phyloP scores from a whole-genome alignment of 208 protist genomes.

The Crithidia bombi region DNA sequence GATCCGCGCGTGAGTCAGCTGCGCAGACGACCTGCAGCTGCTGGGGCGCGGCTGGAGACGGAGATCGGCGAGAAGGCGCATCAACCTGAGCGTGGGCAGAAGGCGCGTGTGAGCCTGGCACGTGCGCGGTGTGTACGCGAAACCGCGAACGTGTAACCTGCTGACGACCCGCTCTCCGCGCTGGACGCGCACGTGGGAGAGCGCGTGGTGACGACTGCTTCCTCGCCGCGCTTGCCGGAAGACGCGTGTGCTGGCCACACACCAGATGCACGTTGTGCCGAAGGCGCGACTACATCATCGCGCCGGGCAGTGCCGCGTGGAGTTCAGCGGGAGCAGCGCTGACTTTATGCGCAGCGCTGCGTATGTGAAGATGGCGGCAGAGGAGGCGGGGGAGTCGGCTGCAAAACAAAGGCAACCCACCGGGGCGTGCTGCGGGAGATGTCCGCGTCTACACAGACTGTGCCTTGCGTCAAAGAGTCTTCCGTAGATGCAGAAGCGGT shows the following conservation, averaged over 20 bases:
- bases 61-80: constrained; percentile 89
- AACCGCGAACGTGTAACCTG: constrained; percentile 83
- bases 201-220: constrained; percentile 45
- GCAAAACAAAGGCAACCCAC: too few species aligned
- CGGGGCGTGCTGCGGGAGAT: too few species aligned
- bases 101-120: constrained; percentile 84
- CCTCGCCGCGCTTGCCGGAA: constrained; percentile 67
- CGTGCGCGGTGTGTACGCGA: constrained; percentile 85
- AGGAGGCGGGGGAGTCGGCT: neutral
- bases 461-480: too few species aligned
- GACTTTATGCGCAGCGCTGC: constrained; percentile 41
- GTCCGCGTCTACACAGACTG: too few species aligned
- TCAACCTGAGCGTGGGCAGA: constrained; percentile 91
- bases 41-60: constrained; percentile 86
- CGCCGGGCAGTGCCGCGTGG: constrained; percentile 58
- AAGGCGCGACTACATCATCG: constrained; percentile 85
- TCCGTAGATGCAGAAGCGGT: too few species aligned
- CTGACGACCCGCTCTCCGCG: constrained; percentile 94
- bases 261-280: constrained; percentile 91
- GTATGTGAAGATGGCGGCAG: constrained; percentile 8
- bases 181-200: constrained; percentile 91
- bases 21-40: constrained; percentile 71
- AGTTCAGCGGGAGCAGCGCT: constrained; percentile 43
- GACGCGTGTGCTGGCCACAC: constrained; percentile 94
- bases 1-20: constrained; percentile 79